Conservation (phyloP, 345 rosid species). For the Sapria himalayana region DNA sequence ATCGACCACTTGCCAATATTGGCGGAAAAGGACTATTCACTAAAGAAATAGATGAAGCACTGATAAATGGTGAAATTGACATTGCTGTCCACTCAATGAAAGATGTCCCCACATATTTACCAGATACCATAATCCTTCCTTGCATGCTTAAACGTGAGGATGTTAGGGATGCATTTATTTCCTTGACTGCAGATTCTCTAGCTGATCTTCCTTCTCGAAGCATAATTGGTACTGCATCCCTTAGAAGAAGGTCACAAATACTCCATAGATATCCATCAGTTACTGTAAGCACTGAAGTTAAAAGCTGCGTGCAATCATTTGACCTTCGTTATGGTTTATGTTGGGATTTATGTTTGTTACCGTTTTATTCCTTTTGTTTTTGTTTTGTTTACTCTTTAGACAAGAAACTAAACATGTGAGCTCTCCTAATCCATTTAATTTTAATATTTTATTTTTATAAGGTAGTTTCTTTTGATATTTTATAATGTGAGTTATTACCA, state of each 20-base stretch:
- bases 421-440: too few relatives aligned
- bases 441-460: too few relatives aligned
- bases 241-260: conserved; percentile 85
- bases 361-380: background rate
- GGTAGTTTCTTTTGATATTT: too few relatives aligned
- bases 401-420: too few relatives aligned
- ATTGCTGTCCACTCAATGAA: conserved; percentile 98
- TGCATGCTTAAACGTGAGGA: conserved; percentile 89
- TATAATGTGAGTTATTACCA: too few relatives aligned
- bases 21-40: conserved; percentile 98
- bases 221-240: conserved; percentile 87
- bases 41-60: conserved; percentile 88
- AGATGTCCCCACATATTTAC: conserved; percentile 91
- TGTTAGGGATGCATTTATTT: conserved; percentile 89
- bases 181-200: conserved; percentile 32
- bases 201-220: conserved; percentile 80
- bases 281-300: conserved; percentile 41
- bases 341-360: background rate
- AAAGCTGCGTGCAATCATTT: too few relatives aligned
- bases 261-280: conserved; percentile 74
- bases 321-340: background rate
- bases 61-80: conserved; percentile 67
- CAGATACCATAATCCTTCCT: conserved; percentile 62
- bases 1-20: conserved; percentile 91
- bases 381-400: background rate